Evolutionary conservation across 176 grass and related monocot species (phyloP).

Genomic region (Carex littledalei): DNA sequence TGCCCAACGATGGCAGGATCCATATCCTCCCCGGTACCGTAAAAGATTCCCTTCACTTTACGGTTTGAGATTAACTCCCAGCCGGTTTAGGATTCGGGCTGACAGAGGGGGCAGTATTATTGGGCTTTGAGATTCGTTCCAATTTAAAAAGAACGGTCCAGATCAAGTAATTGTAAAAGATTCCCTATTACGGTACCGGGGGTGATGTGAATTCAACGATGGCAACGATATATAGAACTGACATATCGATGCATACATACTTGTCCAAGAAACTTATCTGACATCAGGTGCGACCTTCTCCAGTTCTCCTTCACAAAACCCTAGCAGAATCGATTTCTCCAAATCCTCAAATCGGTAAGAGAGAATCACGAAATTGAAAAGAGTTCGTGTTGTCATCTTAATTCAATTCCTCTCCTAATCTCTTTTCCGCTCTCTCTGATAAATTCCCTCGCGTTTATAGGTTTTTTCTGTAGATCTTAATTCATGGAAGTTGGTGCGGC

Average conservation of each 20-base stretch:
- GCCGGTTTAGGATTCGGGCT: too few relatives aligned
- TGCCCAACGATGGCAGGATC: not conserved
- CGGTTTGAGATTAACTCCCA: too few relatives aligned
- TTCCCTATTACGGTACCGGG: too few relatives aligned
- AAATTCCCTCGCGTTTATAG: not conserved
- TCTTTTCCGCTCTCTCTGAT: not conserved
- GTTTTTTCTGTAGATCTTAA: not conserved
- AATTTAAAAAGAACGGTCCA: too few relatives aligned
- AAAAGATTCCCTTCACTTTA: too few relatives aligned
- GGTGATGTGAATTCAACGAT: too few relatives aligned
- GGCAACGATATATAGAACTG: not conserved
- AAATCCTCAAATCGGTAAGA: constrained; percentile 18
- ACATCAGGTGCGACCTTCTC: not conserved
- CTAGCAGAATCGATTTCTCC: not conserved
- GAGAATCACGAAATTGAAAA: not conserved
- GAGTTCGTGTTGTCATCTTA: not conserved
- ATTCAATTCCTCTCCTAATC: not conserved
- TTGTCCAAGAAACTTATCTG: not conserved
- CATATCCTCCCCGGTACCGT: too few relatives aligned
- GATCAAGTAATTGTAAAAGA: too few relatives aligned
- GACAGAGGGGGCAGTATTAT: too few relatives aligned
- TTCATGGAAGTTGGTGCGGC: constrained; percentile 45
- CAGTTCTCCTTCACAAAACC: not conserved
- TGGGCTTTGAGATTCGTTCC: too few relatives aligned
- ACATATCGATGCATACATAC: not conserved